Percentiles rank a stretch among this genome's conserved stretches.
Evolutionary conservation across 306 rosid species (phyloP).

Genomic region (Sicyos edulis): DNA sequence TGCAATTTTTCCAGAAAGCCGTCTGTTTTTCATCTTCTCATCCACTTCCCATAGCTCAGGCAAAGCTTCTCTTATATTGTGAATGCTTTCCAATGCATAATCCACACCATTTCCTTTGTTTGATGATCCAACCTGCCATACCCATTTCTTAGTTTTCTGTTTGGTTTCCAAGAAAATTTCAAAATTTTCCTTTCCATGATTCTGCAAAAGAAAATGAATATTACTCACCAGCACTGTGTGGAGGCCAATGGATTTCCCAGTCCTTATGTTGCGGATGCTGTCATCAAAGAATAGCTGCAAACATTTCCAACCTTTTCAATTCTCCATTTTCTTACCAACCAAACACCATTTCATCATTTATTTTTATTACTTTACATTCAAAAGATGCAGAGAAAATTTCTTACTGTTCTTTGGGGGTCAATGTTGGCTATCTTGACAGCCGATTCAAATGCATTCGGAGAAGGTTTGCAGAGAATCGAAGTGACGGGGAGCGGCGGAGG

Average conservation of each 20-base stretch:
- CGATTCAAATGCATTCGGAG: too few species aligned
- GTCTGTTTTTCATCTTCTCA: conserved; percentile 34
- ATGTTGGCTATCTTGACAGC: too few species aligned
- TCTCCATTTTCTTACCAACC: too few species aligned
- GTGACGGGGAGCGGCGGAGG: too few species aligned
- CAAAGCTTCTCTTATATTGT: conserved; percentile 72
- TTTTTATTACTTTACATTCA: too few species aligned
- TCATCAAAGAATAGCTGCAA: conserved; percentile 27
- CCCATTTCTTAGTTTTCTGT: neutral
- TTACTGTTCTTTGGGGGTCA: too few species aligned
- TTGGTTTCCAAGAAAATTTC: neutral
- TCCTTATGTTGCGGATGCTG: conserved; percentile 51
- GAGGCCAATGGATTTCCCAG: conserved; percentile 55
- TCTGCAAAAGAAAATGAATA: too few species aligned
- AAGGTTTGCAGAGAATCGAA: too few species aligned
- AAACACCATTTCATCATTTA: too few species aligned
- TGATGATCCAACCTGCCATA: conserved; percentile 57
- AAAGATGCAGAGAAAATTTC: too few species aligned
- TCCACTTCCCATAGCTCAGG: conserved; percentile 76
- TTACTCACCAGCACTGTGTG: conserved; percentile 56
- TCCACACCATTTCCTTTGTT: conserved; percentile 42
- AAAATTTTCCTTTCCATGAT: neutral
- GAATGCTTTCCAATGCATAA: conserved; percentile 90
- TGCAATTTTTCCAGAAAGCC: conserved; percentile 37
- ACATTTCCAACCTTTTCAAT: too few species aligned